Conservation (phyloP, 768 basidiomycete genomes). For the Amanita rimosa region DNA sequence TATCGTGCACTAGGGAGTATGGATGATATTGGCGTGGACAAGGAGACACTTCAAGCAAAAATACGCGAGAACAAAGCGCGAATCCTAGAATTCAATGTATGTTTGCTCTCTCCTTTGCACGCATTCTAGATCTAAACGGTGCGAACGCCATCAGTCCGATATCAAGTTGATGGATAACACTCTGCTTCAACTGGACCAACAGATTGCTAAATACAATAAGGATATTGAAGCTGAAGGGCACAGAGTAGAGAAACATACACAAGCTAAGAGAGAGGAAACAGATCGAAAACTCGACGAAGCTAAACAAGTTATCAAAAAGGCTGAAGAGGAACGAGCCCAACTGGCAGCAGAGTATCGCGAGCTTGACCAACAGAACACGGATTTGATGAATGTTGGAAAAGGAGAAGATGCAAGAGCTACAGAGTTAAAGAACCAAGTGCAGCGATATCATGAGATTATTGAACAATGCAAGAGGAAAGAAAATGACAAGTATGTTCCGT, state of each 20-base stretch:
- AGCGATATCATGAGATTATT: slow-evolving; percentile 38
- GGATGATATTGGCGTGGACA: slow-evolving; percentile 19
- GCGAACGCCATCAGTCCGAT: slow-evolving; percentile 28
- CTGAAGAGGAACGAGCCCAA: slow-evolving; percentile 22
- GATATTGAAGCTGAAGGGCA: slow-evolving; percentile 43
- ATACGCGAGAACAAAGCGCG: slow-evolving; percentile 35
- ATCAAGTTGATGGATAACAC: slow-evolving; percentile 35
- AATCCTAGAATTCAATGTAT: slow-evolving; percentile 33
- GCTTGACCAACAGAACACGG: slow-evolving; percentile 18
- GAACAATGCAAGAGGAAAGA: slow-evolving; percentile 35
- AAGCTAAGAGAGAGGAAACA: slow-evolving; percentile 50
- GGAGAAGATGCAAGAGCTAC: slow-evolving; percentile 20
- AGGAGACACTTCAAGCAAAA: slow-evolving; percentile 35
- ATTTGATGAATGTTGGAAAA: slow-evolving; percentile 22
- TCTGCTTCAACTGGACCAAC: slow-evolving; percentile 18
- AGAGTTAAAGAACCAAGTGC: slow-evolving; percentile 28
- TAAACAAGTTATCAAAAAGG: slow-evolving; percentile 23
- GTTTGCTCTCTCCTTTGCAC: neutral
- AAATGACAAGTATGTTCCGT: slow-evolving; percentile 48
- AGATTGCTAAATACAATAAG: slow-evolving; percentile 27
- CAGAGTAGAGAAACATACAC: slow-evolving; percentile 43
- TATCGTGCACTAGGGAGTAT: slow-evolving; percentile 19
- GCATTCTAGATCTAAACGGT: neutral
- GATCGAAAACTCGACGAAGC: slow-evolving; percentile 39
- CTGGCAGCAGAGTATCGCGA: slow-evolving; percentile 23